Evolutionary conservation across 441 rosid species (phyloP).

Genomic region (Breynia disticha): DNA sequence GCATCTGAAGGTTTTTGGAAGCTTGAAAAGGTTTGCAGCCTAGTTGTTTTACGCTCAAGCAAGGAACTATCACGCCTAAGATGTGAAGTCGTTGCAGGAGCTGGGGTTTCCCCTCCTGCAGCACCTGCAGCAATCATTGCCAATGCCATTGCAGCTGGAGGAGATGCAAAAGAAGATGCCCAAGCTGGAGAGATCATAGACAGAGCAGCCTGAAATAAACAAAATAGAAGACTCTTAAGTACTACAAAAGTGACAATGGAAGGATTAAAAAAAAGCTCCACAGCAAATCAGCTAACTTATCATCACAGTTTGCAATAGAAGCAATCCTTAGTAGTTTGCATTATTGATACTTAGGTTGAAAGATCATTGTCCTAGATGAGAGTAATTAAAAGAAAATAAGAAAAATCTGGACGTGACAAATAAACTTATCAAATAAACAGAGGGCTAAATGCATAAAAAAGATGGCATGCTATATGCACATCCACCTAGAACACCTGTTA

Average conservation of each 20-base stretch:
- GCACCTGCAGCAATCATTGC: conserved; percentile 99
- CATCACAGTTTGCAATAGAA: too few species aligned
- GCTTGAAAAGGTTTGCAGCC: conserved; percentile 83
- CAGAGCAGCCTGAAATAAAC: conserved; percentile 69
- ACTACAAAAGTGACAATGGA: background rate
- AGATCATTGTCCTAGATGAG: background rate
- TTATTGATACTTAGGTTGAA: too few species aligned
- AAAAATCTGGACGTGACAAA: too few species aligned
- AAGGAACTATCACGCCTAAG: conserved; percentile 77
- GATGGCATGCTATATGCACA: background rate
- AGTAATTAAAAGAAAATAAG: background rate
- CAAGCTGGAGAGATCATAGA: conserved; percentile 93
- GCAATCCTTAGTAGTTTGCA: too few species aligned
- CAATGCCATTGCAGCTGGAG: conserved; percentile 99
- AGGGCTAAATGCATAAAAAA: background rate
- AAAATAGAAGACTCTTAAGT: conserved; percentile 5
- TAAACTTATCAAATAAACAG: background rate
- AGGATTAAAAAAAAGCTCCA: background rate
- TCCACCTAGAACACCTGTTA: background rate
- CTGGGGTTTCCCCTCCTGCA: conserved; percentile 77
- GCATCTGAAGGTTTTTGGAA: conserved; percentile 77
- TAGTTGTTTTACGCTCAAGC: conserved; percentile 75
- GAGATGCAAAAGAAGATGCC: conserved; percentile 99
- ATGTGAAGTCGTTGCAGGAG: conserved; percentile 51
- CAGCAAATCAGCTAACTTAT: background rate